Conservation (phyloP, 768 basidiomycete genomes). For the Coprinopsis cinerea region DNA sequence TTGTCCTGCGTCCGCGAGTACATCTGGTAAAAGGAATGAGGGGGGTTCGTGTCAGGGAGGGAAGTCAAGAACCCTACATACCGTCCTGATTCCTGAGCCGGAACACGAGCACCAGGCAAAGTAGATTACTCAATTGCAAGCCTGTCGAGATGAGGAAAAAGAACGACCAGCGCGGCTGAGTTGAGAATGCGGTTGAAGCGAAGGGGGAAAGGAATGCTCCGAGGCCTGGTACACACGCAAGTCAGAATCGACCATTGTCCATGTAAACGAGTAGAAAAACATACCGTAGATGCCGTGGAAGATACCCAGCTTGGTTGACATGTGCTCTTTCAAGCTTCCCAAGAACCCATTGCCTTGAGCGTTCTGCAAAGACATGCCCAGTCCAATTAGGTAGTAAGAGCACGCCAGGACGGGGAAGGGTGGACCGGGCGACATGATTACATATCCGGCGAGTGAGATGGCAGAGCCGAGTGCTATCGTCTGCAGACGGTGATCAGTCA, state of each 20-base stretch:
- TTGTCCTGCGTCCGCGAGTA: slow-evolving; percentile 49
- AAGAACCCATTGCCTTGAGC: slow-evolving; percentile 71
- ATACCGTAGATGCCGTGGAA: slow-evolving; percentile 61
- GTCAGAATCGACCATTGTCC: background rate
- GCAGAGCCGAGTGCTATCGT: slow-evolving; percentile 6
- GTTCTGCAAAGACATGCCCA: slow-evolving; percentile 45
- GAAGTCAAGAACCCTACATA: slow-evolving; percentile 18
- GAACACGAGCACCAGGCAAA: slow-evolving; percentile 53
- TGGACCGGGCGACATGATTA: slow-evolving; percentile 46
- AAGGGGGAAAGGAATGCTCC: slow-evolving; percentile 70
- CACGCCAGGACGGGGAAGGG: slow-evolving; percentile 62
- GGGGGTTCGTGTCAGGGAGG: background rate
- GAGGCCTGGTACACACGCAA: slow-evolving; percentile 34
- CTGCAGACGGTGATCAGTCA: slow-evolving; percentile 4
- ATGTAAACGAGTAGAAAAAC: background rate
- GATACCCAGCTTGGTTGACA: slow-evolving; percentile 63
- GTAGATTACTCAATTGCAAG: slow-evolving; percentile 50
- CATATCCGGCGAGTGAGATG: slow-evolving; percentile 47
- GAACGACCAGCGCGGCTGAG: slow-evolving; percentile 62
- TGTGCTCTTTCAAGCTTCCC: slow-evolving; percentile 47
- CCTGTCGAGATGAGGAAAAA: slow-evolving; percentile 71
- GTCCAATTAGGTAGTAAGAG: slow-evolving; percentile 36
- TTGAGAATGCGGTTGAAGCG: slow-evolving; percentile 75
- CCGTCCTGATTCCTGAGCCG: slow-evolving; percentile 68
- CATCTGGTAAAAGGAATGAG: slow-evolving; percentile 33